Evolutionary conservation across 2,329 filamentous ascomycete species (phyloP), one percentile per base, ranked within the genome.

Genomic region (Penicillium sp.): DNA sequence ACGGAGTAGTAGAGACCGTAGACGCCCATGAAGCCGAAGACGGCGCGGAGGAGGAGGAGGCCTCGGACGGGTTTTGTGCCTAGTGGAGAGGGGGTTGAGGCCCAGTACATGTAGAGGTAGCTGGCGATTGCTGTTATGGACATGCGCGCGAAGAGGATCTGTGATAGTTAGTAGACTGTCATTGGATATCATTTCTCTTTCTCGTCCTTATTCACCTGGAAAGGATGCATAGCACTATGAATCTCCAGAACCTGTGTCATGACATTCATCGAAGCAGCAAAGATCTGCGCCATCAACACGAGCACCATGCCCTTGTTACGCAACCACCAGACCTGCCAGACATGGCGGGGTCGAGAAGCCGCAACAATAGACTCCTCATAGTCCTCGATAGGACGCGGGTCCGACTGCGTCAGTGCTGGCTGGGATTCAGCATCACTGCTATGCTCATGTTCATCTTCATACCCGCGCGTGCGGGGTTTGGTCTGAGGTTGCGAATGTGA

Each of bases 191-290:
- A 22, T 3, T 22, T 22, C n/a, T n/a, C n/a, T n/a, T n/a, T n/a
- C n/a, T 22, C 22, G n/a, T 31, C 22, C 46, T 49, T 49, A 78
- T 76, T 67, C 93, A 78, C 76, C 67, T 93, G 88, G 57, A 95
- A 84, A 0, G 90, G 88, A 73, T 93, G 82, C 75, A 95, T 85
- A 2, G 82, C 82, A 39, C 81, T 81, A 57, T 82, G 75, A 30
- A 80, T 76, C 65, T 95, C 88, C 33, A 95, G 74, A 10, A 92
- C 68, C 16, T 89, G 79, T 0, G 89, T 88, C 34, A 83, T 83
- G 9, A 95, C 81, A 66, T 93, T 95, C 91, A 95, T 95, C 44
- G 88, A 70, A 0, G 86, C 84, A 1, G 86, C 89, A 60, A 95
- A 95, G 30, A 93, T 74, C 68, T 95, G 89, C 0, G 89, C 80